phyloP scores from a whole-genome alignment of 805 yeast genomes.

The Priceomyces medius region DNA sequence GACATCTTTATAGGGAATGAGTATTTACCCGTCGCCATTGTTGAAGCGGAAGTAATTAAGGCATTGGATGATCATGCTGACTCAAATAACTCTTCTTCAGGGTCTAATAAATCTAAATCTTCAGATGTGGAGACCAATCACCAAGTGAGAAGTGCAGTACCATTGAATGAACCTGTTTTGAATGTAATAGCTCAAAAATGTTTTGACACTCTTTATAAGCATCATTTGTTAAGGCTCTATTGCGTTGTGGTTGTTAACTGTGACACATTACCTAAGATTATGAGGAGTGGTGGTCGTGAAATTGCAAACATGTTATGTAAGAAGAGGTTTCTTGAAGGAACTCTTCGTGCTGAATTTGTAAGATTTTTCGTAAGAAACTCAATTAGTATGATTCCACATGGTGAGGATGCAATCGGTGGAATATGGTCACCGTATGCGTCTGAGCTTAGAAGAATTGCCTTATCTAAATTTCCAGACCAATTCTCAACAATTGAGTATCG shows the following conservation, averaged over 20 bases:
- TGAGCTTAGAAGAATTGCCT: slow-evolving; percentile 55
- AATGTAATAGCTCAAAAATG: slow-evolving; percentile 45
- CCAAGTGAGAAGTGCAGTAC: slow-evolving; percentile 33
- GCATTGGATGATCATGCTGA: slow-evolving; percentile 28
- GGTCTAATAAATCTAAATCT: slow-evolving; percentile 16
- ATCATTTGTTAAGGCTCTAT: slow-evolving; percentile 73
- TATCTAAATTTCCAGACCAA: slow-evolving; percentile 69
- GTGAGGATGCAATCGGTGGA: slow-evolving; percentile 76
- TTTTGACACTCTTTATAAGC: slow-evolving; percentile 40
- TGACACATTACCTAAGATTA: slow-evolving; percentile 78
- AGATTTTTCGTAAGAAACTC: slow-evolving; percentile 71
- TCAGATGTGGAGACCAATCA: slow-evolving; percentile 15
- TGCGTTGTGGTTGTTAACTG: slow-evolving; percentile 81
- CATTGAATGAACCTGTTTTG: slow-evolving; percentile 42
- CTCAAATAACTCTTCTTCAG: slow-evolving; percentile 7
- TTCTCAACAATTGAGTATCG: slow-evolving; percentile 79
- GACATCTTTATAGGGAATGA: slow-evolving; percentile 79
- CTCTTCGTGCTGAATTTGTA: slow-evolving; percentile 74
- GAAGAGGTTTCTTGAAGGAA: slow-evolving; percentile 73
- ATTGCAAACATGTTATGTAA: slow-evolving; percentile 88
- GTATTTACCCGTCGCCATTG: slow-evolving; percentile 77
- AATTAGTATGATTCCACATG: slow-evolving; percentile 64
- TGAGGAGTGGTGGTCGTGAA: slow-evolving; percentile 83
- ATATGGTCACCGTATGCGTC: slow-evolving; percentile 82
- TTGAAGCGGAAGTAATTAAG: slow-evolving; percentile 62